Base-by-base conservation (phyloP, 129 eudicot genomes). In the Helianthus tuberosus region DNA sequence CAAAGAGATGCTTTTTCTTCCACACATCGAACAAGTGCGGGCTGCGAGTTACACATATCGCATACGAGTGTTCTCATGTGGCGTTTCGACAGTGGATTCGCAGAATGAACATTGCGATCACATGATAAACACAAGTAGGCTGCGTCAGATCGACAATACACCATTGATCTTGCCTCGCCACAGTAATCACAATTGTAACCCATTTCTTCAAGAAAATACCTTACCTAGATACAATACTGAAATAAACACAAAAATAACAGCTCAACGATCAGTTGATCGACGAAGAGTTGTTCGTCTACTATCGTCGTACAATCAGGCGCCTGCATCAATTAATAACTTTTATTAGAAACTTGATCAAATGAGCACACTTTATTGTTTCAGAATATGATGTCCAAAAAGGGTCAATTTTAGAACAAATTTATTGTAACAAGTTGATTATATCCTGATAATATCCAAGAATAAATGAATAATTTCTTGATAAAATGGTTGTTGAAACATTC, bases 141-240 rank as follows among this genome's bases (percentile, higher is more conserved):
- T 61, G 93, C 87, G 85, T 92, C 97, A 36, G 97, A 89, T 27
- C 93, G 89, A 78, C 97, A 92, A 74, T 86, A 89, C 47, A 92
- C 89, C 80, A 89, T 75, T 2, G 97, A 86, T 76, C 96, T 81
- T 71, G 86, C 85, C 36, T 92, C 93, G 74, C 86, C 89, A 48
- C 97, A 92, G 53, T 71, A 89, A 74, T 92, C 96, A 79, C 97
- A 88, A 16, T 43, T 23, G 77, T 83, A 86, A 5, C 88, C 91
- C 95, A 88, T 88, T 7, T 38, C 41, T 76, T 64, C 74, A 49
- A 25, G 73, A 68, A 25, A 25, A 13, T 15, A 11, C 14, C 35
- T 70, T 17, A 70, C 17, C 35, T 4, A 53, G 35, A 69, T 49
- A 71, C 36, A 48, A 71, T 12, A 59, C 4, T 51, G 3, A 27